A percentile compares a stretch with the other conserved stretches of the same genome.
Conservation (phyloP, 148 eudicot genomes). For the Nepenthes mirabilis region DNA sequence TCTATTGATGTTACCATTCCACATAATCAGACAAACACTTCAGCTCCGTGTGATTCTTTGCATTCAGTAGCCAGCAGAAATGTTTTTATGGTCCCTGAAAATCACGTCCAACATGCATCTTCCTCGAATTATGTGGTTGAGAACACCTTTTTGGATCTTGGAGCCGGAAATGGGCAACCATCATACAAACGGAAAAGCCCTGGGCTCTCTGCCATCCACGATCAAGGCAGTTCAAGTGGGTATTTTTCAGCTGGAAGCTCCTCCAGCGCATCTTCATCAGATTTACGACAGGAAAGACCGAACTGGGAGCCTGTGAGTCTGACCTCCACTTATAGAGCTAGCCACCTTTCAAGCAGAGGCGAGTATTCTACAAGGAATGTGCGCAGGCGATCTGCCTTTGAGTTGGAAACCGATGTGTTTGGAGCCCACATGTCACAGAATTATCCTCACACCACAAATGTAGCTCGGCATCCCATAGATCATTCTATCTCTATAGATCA, state of each 20-base stretch:
- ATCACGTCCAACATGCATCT: constrained; percentile 49
- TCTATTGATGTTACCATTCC: constrained; percentile 33
- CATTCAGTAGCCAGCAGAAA: constrained; percentile 34
- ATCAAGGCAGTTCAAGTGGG: constrained; percentile 55
- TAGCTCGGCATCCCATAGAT: constrained; percentile 29
- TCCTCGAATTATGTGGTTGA: constrained; percentile 53
- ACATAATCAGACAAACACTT: constrained; percentile 33
- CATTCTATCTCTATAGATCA: constrained; percentile 28
- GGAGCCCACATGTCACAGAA: constrained; percentile 29
- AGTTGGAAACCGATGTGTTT: constrained; percentile 32
- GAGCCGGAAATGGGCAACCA: constrained; percentile 32
- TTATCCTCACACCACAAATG: constrained; percentile 24
- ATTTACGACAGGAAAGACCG: constrained; percentile 45
- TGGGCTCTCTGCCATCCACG: constrained; percentile 31
- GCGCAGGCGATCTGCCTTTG: constrained; percentile 52
- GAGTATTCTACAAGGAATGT: constrained; percentile 62
- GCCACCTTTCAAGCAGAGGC: constrained; percentile 34
- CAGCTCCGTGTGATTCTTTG: constrained; percentile 31
- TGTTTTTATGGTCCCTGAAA: constrained; percentile 30
- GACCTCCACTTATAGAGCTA: constrained; percentile 27
- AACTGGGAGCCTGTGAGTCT: constrained; percentile 34
- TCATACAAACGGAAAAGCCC: constrained; percentile 64
- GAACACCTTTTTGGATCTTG: constrained; percentile 34
- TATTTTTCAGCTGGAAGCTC: constrained; percentile 47
- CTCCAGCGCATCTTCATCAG: constrained; percentile 35